Evolutionary conservation across 495 filamentous ascomycete species (phyloP), one percentile per base, ranked within the genome.

Genomic region (Entonaema liquescens): DNA sequence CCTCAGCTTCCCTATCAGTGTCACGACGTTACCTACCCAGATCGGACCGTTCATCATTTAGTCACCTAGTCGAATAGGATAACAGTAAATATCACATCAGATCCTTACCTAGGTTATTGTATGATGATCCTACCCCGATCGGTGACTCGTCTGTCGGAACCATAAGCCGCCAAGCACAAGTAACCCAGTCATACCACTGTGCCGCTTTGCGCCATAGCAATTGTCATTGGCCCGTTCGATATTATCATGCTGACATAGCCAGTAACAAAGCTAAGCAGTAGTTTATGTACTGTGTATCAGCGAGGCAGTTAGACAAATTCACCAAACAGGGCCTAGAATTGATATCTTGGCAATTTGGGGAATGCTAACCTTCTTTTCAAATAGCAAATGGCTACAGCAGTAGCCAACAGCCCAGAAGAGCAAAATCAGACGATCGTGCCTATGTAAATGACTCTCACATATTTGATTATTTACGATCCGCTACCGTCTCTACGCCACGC

Each of bases 61-160:
- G 35, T 47, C 26, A 23, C 54, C 29, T 29, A 47, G 57, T 35
- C 15, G 15, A 44, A 47, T 47, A 40, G 31, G 26, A 52, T 35
- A 13, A 25, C 26, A 23, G 19, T 5, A 60, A 33, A 59, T 71
- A 35, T 57, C 26, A 67, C 69, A 26, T 40, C 6, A 59, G 67
- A 69, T 69, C 56, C 50, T 56, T 66, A 23, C 29, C 47, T 21
- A 64, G 55, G 53, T 47, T 59, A n/a, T 29, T 12, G 50, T 60
- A 53, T 57, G 70, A 65, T 57, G 70, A 72, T 72, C 70, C 62
- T 72, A 15, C 23, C 70, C 56, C 13, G 33, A 65, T 68, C 42
- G 2, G 55, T 68, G 36, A 19, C 56, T 68, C 56, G 65, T 56
- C 58, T 53, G 40, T 31, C 59, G 59, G 59, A 28, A 52, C 25